Base-by-base conservation (phyloP, 805 yeast species). In the Zygoascus biomembranicola region DNA sequence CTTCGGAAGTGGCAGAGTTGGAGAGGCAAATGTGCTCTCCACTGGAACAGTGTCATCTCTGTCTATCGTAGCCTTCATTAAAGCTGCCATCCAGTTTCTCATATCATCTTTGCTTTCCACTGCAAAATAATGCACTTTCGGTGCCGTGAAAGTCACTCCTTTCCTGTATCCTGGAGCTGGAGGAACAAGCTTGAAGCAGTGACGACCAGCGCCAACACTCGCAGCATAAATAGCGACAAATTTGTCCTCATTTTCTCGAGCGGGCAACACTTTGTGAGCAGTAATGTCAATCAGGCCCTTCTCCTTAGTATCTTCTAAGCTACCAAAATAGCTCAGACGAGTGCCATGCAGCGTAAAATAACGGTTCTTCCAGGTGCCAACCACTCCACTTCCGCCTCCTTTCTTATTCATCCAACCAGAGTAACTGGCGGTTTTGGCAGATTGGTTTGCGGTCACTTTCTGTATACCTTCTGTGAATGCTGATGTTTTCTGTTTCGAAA, bases 401-500 rank as follows among this genome's bases (percentile, higher is more conserved):
- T 87, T 83, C 69, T 94, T 94, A 51, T 90, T 81, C 96, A 94
- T 88, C 96, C 97, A 94, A 1, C 99, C 99, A 49, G 88, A 82
- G 61, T 75, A 81, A 52, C 77, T 85, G 0, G 97, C 88, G 6
- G 84, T 73, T 60, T 80, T 80, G 48, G 86, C 79, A 0, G 98
- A 85, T 46, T 87, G 86, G 56, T 79, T 81, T 0, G 97, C 95
- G 0, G 85, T 76, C 14, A 87, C 76, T 18, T 71, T 75, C 60
- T 89, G 77, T 44, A 94, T 86, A 6, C 99, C 99, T 70, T 94
- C 99, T 46, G 64, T 57, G 58, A 73, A 73, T 4, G 77, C 77
- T 6, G 74, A 68, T 1, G 76, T 74, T 42, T 72, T 65, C 53
- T 71, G 70, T 54, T 67, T 66, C 13, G 59, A 39, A 39, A 60